A percentile compares a stretch with the other conserved stretches of the same genome.
phyloP scores from a whole-genome alignment of 75 land plant species.

The Pinus albicaulis region DNA sequence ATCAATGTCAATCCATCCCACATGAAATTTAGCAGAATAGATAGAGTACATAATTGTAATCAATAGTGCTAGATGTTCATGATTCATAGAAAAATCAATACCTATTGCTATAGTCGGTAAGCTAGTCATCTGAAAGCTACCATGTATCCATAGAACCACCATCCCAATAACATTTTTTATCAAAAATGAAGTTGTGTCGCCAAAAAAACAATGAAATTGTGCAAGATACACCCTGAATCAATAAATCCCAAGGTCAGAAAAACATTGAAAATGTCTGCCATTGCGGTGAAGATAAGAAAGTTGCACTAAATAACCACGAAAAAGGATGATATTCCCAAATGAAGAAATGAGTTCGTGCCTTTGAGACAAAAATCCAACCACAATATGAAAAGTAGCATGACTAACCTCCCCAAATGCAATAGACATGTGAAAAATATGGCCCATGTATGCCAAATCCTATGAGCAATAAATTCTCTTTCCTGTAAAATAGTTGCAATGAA shows the following conservation, averaged over 20 bases:
- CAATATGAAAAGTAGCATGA: slow-evolving; percentile 38
- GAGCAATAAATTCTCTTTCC: slow-evolving; percentile 12
- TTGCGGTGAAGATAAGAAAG: slow-evolving; percentile 41
- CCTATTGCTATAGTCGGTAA: too few relatives aligned
- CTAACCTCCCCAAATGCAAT: slow-evolving; percentile 31
- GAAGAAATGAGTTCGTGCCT: slow-evolving; percentile 51
- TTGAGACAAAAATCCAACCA: slow-evolving; percentile 63
- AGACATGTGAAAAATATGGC: slow-evolving; percentile 42
- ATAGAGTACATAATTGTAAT: too few relatives aligned
- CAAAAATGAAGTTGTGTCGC: too few relatives aligned
- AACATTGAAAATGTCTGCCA: slow-evolving; percentile 51
- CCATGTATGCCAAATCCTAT: slow-evolving; percentile 16
- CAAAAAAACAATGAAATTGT: too few relatives aligned
- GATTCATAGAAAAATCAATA: too few relatives aligned
- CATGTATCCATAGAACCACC: too few relatives aligned
- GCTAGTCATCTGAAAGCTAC: too few relatives aligned
- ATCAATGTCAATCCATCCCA: too few relatives aligned
- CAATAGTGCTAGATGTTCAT: too few relatives aligned
- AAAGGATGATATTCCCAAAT: slow-evolving; percentile 61
- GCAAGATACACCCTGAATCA: too few relatives aligned
- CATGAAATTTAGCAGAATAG: too few relatives aligned
- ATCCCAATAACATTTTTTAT: too few relatives aligned
- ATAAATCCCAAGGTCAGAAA: slow-evolving; percentile 39
- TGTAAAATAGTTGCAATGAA: slow-evolving; percentile 1
- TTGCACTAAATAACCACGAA: slow-evolving; percentile 58